Conservation (phyloP, 2,329 filamentous ascomycete species). For the Ceratocystis eucalypticola region DNA sequence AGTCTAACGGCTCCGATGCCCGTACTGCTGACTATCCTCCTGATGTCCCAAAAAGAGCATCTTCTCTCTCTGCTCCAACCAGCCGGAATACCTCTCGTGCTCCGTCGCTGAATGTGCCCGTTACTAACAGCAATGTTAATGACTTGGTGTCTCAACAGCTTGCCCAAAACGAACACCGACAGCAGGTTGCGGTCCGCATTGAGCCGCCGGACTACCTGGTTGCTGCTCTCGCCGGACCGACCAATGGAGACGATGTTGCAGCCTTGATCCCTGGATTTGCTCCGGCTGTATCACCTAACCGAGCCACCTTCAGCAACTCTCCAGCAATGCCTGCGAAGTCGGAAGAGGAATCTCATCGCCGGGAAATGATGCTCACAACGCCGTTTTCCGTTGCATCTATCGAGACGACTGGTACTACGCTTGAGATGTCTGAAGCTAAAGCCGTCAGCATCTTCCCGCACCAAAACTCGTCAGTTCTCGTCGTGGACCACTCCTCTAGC, state of each 20-base stretch:
- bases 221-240: not conserved
- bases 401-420: conserved; percentile 48
- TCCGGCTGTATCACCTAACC: conserved; percentile 8
- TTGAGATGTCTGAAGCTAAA: conserved; percentile 48
- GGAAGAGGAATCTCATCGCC: conserved; percentile 13
- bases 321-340: not conserved
- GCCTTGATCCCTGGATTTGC: conserved; percentile 15
- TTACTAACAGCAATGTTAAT: conserved; percentile 31
- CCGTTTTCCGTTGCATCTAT: conserved; percentile 50
- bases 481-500: conserved; percentile 41
- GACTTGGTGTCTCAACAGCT: conserved; percentile 24
- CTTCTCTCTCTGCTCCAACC: conserved; percentile 49
- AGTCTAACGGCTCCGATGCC: conserved; percentile 38
- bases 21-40: conserved; percentile 49
- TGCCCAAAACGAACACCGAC: conserved; percentile 7
- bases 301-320: not conserved
- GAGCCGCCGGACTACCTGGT: conserved; percentile 25
- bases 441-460: conserved; percentile 50
- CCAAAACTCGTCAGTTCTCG: conserved; percentile 49
- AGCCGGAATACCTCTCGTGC: conserved; percentile 43
- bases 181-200: conserved; percentile 19
- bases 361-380: conserved; percentile 23
- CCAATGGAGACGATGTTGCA: not conserved
- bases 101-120: conserved; percentile 42
- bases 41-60: conserved; percentile 41